Base-by-base conservation (phyloP, 805 yeast species). In the Komagataella pastoris region DNA sequence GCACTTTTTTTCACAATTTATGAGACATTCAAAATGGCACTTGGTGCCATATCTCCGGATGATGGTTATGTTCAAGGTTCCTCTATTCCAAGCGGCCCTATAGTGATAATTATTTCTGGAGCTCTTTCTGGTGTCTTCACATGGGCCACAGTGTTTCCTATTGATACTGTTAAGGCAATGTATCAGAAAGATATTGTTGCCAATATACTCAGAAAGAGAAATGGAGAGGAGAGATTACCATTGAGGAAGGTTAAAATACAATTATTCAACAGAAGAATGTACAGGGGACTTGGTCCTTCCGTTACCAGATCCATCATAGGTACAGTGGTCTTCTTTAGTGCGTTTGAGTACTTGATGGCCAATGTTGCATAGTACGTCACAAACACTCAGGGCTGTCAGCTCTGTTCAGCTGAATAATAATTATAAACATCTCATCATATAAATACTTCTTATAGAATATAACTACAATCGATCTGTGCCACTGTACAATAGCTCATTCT, bases 201-300 rank as follows among this genome's bases (percentile, higher is more conserved):
- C 30, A 80, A 82, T 55, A 79, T 85, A n/a, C 67, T 85, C 44
- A 62, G 85, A 51, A 69, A 61, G 46, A 68, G 69, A 58, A 70
- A 75, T 53, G 75, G 83, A 44, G 59, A 74, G 48, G 63, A 69
- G 44, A 73, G 75, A 58, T 57, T 69, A 46, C 74, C 74, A 7
- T 58, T 62, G 23, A 56, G 52, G 50, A 55, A 55, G 7, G 68
- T 71, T 54, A 59, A 64, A 52, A 62, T 68, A 10, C 58, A 57
- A 17, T 66, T 72, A 48, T 80, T 72, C 44, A 69, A 66, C 3
- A 68, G 76, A 50, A 68, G 76, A 24, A 73, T 84, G 75, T 88
- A 86, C 65, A 71, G 88, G 50, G 96, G 96, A 0, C 68, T 88
- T 47, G 87, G 88, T 1, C 86, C 88, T 24, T 83, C 90, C 10